phyloP scores from a whole-genome alignment of 2,329 filamentous ascomycete genomes.

The Trichoderma sp. region DNA sequence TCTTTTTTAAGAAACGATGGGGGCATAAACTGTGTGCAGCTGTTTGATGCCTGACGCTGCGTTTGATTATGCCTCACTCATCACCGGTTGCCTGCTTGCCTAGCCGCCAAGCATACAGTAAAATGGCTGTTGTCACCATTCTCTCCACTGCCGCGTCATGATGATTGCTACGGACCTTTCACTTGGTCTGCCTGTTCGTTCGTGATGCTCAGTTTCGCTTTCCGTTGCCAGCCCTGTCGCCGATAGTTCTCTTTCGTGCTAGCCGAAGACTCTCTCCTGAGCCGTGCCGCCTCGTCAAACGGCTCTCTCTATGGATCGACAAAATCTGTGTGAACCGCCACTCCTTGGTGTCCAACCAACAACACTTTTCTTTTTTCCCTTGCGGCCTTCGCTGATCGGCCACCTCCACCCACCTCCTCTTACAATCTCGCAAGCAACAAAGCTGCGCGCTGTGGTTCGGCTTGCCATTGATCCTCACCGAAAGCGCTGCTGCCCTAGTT shows the following conservation, averaged over 20 bases:
- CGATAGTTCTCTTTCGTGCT: neutral
- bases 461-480: conserved; percentile 9
- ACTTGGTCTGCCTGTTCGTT: neutral
- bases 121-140: neutral
- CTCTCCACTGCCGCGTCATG: neutral
- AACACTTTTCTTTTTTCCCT: neutral
- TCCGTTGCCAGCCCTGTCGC: neutral
- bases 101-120: neutral
- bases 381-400: neutral
- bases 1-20: neutral
- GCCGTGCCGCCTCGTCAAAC: neutral
- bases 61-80: conserved; percentile 6
- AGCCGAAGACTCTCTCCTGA: conserved; percentile 1
- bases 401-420: neutral
- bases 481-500: conserved; percentile 14
- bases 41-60: conserved; percentile 9
- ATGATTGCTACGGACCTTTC: neutral
- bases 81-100: neutral
- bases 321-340: neutral
- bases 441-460: neutral
- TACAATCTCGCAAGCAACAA: neutral
- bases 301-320: neutral
- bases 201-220: neutral
- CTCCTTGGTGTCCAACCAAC: neutral
- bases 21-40: neutral